Evolutionary conservation across 1,284 basidiomycete species (phyloP).

Genomic region (Irpex lacteus): DNA sequence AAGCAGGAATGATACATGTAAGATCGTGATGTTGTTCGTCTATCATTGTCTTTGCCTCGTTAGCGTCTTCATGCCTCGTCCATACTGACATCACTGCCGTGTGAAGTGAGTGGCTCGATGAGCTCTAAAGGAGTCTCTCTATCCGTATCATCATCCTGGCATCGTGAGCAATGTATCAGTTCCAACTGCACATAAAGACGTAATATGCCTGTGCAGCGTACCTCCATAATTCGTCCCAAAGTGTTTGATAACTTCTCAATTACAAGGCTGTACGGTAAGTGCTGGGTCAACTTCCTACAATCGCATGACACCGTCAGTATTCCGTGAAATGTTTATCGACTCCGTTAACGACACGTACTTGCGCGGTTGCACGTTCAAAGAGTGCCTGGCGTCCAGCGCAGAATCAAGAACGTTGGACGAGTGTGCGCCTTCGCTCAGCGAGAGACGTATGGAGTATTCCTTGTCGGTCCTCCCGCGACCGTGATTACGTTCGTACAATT

Average conservation of each 20-base stretch:
- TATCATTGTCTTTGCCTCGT: too few species aligned
- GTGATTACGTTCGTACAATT: slow-evolving; percentile 93
- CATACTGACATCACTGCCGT: slow-evolving; percentile 10
- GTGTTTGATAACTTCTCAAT: slow-evolving; percentile 86
- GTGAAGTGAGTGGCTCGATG: slow-evolving; percentile 35
- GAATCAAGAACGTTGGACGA: slow-evolving; percentile 97
- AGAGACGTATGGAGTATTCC: slow-evolving; percentile 93
- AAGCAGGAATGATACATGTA: too few species aligned
- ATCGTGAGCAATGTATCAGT: background rate
- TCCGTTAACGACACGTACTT: slow-evolving; percentile 48
- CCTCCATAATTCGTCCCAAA: slow-evolving; percentile 58
- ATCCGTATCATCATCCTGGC: slow-evolving; percentile 58
- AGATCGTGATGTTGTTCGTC: too few species aligned
- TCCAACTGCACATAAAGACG: background rate
- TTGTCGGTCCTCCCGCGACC: slow-evolving; percentile 85
- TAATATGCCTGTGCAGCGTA: slow-evolving; percentile 8
- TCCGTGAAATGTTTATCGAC: slow-evolving; percentile 8
- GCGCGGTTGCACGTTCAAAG: slow-evolving; percentile 93
- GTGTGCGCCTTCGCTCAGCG: slow-evolving; percentile 97
- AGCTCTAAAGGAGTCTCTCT: slow-evolving; percentile 55
- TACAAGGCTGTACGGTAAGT: slow-evolving; percentile 85
- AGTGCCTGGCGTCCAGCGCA: slow-evolving; percentile 93
- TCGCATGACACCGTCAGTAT: background rate
- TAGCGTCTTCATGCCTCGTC: slow-evolving; percentile 6
- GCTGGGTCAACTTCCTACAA: slow-evolving; percentile 76